These are phyloP conservation scores for Geotrichum bryndzae DNA, from an alignment of 1,139 yeast species.

Conservation along the genomic window DNA sequence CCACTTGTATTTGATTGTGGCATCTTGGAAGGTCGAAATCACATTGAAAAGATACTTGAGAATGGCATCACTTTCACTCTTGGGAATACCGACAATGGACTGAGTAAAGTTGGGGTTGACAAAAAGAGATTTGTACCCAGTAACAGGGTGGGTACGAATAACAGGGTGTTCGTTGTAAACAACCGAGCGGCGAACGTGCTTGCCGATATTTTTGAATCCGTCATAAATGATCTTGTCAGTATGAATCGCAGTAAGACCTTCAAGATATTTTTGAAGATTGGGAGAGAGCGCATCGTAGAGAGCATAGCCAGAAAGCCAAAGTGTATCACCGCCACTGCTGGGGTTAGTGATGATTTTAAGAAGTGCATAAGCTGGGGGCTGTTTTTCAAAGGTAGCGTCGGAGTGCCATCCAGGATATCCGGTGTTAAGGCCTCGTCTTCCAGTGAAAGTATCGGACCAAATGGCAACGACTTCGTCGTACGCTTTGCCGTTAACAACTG, in stretches of 20 bases:
- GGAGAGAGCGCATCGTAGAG: conserved; percentile 44
- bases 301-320: conserved; percentile 44
- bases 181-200: conserved; percentile 15
- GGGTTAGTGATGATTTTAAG: conserved; percentile 43
- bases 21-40: conserved; percentile 40
- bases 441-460: conserved; percentile 13
- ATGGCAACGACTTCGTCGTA: conserved; percentile 51
- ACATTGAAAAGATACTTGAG: conserved; percentile 41
- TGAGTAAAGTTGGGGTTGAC: conserved; percentile 40
- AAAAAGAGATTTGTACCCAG: conserved; percentile 44
- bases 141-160: conserved; percentile 45
- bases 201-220: conserved; percentile 30
- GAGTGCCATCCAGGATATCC: conserved; percentile 39
- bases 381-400: conserved; percentile 44
- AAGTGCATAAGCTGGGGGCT: conserved; percentile 43
- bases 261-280: conserved; percentile 39
- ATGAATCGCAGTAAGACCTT: conserved; percentile 34
- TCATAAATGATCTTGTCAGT: conserved; percentile 23
- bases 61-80: conserved; percentile 33
- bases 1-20: conserved; percentile 47
- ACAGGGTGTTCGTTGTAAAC: conserved; percentile 39
- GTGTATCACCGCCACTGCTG: conserved; percentile 43
- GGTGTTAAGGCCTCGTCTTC: conserved; percentile 13
- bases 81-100: conserved; percentile 39
- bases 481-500: conserved; percentile 43